These are phyloP conservation scores for Purpureocillium takamizusanense DNA, from an alignment of 2,329 filamentous ascomycete species.

Conservation along the genomic window DNA sequence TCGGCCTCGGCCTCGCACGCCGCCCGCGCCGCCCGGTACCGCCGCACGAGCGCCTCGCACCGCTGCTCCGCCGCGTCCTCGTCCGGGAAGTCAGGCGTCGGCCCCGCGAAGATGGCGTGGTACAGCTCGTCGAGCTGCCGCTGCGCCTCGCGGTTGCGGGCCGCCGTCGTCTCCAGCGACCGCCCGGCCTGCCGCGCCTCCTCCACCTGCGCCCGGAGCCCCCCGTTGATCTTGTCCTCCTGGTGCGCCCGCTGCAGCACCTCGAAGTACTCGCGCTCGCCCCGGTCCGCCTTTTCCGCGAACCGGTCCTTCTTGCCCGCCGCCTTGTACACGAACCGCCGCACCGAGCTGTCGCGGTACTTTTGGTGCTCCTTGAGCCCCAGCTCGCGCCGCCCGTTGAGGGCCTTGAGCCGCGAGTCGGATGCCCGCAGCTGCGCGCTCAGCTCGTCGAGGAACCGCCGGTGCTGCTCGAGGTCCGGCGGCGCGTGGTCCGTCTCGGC, in stretches of 20 bases:
- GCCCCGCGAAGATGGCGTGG: conserved; percentile 40
- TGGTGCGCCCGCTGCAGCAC: conserved; percentile 38
- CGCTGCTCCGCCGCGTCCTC: conserved; percentile 38
- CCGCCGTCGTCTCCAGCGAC: conserved; percentile 25
- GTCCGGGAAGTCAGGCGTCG: conserved; percentile 42
- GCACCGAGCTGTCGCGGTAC: conserved; percentile 42
- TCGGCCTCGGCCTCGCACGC: conserved; percentile 30
- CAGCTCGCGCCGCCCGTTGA: conserved; percentile 31
- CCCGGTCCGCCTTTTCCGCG: conserved; percentile 37
- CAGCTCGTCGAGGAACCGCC: conserved; percentile 34
- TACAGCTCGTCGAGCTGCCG: conserved; percentile 41
- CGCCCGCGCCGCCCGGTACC: conserved; percentile 26
- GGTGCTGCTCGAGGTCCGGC: conserved; percentile 35
- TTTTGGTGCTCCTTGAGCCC: conserved; percentile 43
- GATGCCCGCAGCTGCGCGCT: conserved; percentile 26
- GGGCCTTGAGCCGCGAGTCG: conserved; percentile 24
- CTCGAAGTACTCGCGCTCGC: conserved; percentile 46
- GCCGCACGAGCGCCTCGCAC: conserved; percentile 21
- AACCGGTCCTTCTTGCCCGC: conserved; percentile 32
- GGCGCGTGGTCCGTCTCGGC: conserved; percentile 39
- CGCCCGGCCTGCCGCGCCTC: conserved; percentile 26
- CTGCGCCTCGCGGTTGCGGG: conserved; percentile 30
- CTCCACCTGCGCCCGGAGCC: conserved; percentile 27
- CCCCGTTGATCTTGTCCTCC: conserved; percentile 30
- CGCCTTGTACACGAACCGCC: conserved; percentile 41